Conservation (phyloP, 2,329 filamentous ascomycete species). For the Hypoxylon sp. region DNA sequence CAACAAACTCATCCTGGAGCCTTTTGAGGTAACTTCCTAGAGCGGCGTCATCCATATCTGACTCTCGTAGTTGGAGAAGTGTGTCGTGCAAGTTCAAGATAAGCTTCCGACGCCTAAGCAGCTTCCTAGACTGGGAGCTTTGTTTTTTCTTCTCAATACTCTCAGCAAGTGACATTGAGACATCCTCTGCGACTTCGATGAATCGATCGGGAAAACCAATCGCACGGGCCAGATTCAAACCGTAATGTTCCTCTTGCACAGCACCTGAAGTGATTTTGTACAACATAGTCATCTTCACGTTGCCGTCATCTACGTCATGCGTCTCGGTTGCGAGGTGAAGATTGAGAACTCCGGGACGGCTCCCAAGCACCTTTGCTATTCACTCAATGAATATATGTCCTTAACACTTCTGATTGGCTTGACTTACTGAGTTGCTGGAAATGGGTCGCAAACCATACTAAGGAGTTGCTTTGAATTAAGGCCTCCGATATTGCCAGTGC, state of each 20-base stretch:
- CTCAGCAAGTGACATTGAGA: conserved; percentile 71
- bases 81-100: conserved; percentile 79
- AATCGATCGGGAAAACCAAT: conserved; percentile 77
- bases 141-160: conserved; percentile 69
- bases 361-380: conserved; percentile 75
- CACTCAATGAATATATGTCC: conserved; percentile 24
- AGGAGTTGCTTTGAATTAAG: conserved; percentile 79
- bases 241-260: conserved; percentile 80
- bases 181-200: conserved; percentile 73
- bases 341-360: conserved; percentile 83
- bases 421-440: conserved; percentile 78
- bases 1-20: conserved; percentile 80
- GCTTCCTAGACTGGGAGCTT: conserved; percentile 67
- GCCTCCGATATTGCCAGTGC: conserved; percentile 91
- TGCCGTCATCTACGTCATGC: conserved; percentile 59
- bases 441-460: conserved; percentile 95
- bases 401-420: not conserved
- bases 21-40: conserved; percentile 73
- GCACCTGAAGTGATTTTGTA: conserved; percentile 84
- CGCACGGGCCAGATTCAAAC: conserved; percentile 81
- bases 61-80: conserved; percentile 74
- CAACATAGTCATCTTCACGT: conserved; percentile 81
- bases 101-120: conserved; percentile 76
- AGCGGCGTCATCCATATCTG: conserved; percentile 72
- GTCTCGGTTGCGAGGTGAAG: conserved; percentile 82